Conservation (phyloP, 768 basidiomycete genomes). For the Macrolepiota fuliginosa region DNA sequence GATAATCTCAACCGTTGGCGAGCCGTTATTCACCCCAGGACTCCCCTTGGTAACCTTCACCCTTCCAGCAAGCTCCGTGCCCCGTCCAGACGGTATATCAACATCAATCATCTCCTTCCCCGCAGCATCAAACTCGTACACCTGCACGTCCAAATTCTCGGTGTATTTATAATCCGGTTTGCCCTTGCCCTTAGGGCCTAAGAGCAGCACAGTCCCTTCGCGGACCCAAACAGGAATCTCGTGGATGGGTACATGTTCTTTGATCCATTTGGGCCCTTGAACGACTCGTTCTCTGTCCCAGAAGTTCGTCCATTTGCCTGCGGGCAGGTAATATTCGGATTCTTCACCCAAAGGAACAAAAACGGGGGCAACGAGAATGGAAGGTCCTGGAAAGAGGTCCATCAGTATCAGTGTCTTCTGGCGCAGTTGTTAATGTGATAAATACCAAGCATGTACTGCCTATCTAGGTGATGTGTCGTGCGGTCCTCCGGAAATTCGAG, state of each 20-base stretch:
- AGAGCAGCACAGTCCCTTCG: slow-evolving; percentile 50
- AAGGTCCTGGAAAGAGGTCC: slow-evolving; percentile 37
- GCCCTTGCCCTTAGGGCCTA: slow-evolving; percentile 50
- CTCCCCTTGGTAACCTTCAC: slow-evolving; percentile 28
- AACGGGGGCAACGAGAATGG: slow-evolving; percentile 61
- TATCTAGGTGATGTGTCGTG: slow-evolving; percentile 57
- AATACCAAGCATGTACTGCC: slow-evolving; percentile 52
- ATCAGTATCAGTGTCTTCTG: too few relatives aligned
- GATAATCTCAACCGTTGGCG: slow-evolving; percentile 11
- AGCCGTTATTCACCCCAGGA: background rate
- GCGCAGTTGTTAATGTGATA: background rate
- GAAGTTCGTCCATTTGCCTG: slow-evolving; percentile 60
- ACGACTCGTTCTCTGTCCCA: slow-evolving; percentile 52
- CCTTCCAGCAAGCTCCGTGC: slow-evolving; percentile 36
- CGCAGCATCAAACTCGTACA: slow-evolving; percentile 51
- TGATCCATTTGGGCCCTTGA: slow-evolving; percentile 61
- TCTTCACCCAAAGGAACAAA: slow-evolving; percentile 53
- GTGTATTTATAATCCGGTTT: slow-evolving; percentile 63
- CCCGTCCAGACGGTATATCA: slow-evolving; percentile 43
- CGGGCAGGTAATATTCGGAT: slow-evolving; percentile 58
- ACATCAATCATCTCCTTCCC: slow-evolving; percentile 31
- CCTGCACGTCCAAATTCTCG: slow-evolving; percentile 44
- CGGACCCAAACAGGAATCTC: slow-evolving; percentile 69
- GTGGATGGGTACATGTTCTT: slow-evolving; percentile 59
- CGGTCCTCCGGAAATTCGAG: slow-evolving; percentile 59